Evolutionary conservation across 2,329 filamentous ascomycete species (phyloP).

Genomic region (Cercospora zeina): DNA sequence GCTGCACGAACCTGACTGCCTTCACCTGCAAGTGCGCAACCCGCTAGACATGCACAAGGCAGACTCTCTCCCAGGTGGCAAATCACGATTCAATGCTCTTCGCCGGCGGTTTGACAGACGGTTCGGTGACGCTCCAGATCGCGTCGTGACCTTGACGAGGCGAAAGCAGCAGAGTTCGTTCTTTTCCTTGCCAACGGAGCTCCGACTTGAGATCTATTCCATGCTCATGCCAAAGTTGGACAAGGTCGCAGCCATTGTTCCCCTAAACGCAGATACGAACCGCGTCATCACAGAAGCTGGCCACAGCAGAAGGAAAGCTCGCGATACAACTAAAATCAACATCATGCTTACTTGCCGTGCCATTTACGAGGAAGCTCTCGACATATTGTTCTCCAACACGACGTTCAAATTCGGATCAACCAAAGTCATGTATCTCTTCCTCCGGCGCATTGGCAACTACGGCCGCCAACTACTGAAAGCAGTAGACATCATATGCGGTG

Average conservation of each 20-base stretch:
- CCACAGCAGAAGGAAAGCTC: conserved; percentile 29
- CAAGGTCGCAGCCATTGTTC: conserved; percentile 31
- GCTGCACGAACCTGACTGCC: conserved; percentile 34
- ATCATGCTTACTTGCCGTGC: conserved; percentile 47
- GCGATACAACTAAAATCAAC: conserved; percentile 46
- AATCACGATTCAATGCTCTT: conserved; percentile 25
- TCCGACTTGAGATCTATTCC: conserved; percentile 60
- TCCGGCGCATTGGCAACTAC: conserved; percentile 37
- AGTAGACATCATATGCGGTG: conserved; percentile 34
- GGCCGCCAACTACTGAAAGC: conserved; percentile 31
- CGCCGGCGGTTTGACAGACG: conserved; percentile 21
- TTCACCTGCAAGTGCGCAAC: conserved; percentile 32
- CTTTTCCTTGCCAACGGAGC: conserved; percentile 58
- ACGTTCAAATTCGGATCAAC: conserved; percentile 51
- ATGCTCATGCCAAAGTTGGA: conserved; percentile 40
- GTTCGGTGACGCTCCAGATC: not conserved
- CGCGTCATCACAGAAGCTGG: conserved; percentile 34
- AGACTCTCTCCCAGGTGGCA: conserved; percentile 7
- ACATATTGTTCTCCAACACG: conserved; percentile 51
- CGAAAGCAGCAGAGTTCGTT: conserved; percentile 33
- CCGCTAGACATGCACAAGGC: conserved; percentile 28
- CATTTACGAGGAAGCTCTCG: conserved; percentile 47
- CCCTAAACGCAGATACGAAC: conserved; percentile 32
- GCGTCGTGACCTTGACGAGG: not conserved
- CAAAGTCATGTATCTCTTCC: conserved; percentile 48